These are phyloP conservation scores for Macrotyloma uniflorum DNA, from an alignment of 306 rosid species.

Conservation along the genomic window DNA sequence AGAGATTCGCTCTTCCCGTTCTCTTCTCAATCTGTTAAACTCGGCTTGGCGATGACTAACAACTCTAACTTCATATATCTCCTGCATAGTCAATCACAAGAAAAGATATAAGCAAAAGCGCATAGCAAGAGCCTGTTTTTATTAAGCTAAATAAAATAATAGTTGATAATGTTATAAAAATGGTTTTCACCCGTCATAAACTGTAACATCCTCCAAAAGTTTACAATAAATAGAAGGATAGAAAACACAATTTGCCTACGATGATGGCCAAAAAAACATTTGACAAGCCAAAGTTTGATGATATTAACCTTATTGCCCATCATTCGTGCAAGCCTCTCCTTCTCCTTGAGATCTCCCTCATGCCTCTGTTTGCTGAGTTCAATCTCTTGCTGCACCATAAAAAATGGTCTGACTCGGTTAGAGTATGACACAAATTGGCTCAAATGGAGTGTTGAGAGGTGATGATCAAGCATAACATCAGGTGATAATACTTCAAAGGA, in stretches of 20 bases:
- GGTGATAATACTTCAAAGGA: background rate
- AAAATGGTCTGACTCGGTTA: constrained; percentile 27
- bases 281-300: background rate
- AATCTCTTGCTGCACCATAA: constrained; percentile 76
- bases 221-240: background rate
- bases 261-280: background rate
- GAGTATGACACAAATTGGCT: background rate
- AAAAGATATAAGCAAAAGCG: background rate
- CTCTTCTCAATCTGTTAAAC: constrained; percentile 62
- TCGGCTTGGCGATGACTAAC: constrained; percentile 71
- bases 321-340: constrained; percentile 77
- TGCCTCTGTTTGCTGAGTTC: constrained; percentile 82
- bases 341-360: constrained; percentile 89
- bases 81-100: constrained; percentile 47
- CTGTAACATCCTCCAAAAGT: background rate
- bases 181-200: background rate
- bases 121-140: background rate
- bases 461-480: background rate
- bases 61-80: constrained; percentile 66
- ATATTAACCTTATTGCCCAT: constrained; percentile 64
- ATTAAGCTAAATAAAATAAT: background rate
- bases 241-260: background rate
- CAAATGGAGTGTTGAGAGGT: background rate
- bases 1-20: constrained; percentile 70
- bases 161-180: background rate